A percentile compares a stretch with the other conserved stretches of the same genome.
Evolutionary conservation across 352 stramenopile species (phyloP).

Genomic region (Phytophthora pini): DNA sequence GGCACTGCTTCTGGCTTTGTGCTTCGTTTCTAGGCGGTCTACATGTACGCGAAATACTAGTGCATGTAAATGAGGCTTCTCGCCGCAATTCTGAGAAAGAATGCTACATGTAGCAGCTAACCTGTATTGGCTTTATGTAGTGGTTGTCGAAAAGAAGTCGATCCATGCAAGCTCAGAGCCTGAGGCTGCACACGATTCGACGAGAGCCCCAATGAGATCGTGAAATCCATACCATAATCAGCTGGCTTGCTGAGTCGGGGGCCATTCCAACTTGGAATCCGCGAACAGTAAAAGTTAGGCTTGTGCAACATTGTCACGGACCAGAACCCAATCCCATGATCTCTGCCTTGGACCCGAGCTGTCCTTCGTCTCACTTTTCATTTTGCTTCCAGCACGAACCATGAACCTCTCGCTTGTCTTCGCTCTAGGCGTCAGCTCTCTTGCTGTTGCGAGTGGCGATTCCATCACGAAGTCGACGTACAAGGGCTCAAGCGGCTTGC

Average conservation of each 20-base stretch:
- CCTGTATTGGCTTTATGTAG: too few relatives aligned
- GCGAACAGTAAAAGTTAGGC: slow-evolving; percentile 20
- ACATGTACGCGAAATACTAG: too few relatives aligned
- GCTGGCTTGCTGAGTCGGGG: slow-evolving; percentile 9
- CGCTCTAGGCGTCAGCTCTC: slow-evolving; percentile 12
- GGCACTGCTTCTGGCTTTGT: too few relatives aligned
- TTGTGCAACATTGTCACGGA: slow-evolving; percentile 11
- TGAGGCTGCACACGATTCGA: background rate
- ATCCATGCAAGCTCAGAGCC: too few relatives aligned
- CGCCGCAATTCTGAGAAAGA: too few relatives aligned
- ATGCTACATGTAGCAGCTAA: too few relatives aligned
- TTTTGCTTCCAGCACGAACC: slow-evolving; percentile 3
- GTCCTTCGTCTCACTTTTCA: background rate
- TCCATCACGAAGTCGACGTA: slow-evolving; percentile 34
- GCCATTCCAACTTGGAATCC: too few relatives aligned
- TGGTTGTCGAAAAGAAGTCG: too few relatives aligned
- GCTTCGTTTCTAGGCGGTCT: too few relatives aligned
- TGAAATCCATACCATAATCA: background rate
- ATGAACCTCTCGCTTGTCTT: slow-evolving; percentile 29
- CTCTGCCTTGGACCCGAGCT: slow-evolving; percentile 2
- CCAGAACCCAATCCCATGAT: slow-evolving; percentile 13
- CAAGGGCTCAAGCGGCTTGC: slow-evolving; percentile 25
- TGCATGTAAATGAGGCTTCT: too few relatives aligned
- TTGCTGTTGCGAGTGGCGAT: slow-evolving; percentile 17
- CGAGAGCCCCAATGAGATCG: slow-evolving; percentile 13